Percentiles rank a stretch among this genome's conserved stretches.
Evolutionary conservation across 148 eudicot species (phyloP).

Genomic region (Silene latifolia): DNA sequence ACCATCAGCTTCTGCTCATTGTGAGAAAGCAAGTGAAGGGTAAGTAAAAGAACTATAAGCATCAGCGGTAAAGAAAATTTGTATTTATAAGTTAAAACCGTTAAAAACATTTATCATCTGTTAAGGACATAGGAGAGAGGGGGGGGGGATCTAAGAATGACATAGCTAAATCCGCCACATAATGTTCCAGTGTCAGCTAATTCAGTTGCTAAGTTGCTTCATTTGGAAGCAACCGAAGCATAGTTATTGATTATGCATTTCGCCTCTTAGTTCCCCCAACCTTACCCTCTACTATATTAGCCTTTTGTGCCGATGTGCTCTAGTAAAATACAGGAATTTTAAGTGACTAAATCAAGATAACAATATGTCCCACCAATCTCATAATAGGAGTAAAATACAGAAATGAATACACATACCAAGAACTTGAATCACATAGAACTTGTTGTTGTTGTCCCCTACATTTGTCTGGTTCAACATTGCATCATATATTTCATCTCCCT

Average conservation of each 20-base stretch:
- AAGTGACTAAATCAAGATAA: neutral
- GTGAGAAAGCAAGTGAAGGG: slow-evolving; percentile 1
- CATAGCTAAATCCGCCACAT: neutral
- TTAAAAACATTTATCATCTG: neutral
- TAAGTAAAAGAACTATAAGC: neutral
- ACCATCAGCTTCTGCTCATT: slow-evolving; percentile 76
- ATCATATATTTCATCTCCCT: slow-evolving; percentile 91
- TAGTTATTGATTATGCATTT: neutral
- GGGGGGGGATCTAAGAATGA: no score
- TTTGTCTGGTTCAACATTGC: slow-evolving; percentile 99
- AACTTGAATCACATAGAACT: slow-evolving; percentile 83
- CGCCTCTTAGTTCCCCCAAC: neutral
- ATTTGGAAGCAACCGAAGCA: slow-evolving; percentile 3
- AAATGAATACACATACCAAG: slow-evolving; percentile 46
- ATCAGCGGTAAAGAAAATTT: neutral
- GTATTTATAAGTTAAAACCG: neutral
- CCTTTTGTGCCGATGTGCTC: neutral
- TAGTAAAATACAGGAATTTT: neutral
- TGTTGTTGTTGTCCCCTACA: slow-evolving; percentile 91
- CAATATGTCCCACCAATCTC: neutral
- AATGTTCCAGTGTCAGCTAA: neutral
- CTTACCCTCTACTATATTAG: neutral
- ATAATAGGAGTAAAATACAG: neutral
- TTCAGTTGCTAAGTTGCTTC: neutral
- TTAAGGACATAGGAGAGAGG: no score